Base-by-base conservation (phyloP, 163 green algal genomes). In the Picocystis sp. region DNA sequence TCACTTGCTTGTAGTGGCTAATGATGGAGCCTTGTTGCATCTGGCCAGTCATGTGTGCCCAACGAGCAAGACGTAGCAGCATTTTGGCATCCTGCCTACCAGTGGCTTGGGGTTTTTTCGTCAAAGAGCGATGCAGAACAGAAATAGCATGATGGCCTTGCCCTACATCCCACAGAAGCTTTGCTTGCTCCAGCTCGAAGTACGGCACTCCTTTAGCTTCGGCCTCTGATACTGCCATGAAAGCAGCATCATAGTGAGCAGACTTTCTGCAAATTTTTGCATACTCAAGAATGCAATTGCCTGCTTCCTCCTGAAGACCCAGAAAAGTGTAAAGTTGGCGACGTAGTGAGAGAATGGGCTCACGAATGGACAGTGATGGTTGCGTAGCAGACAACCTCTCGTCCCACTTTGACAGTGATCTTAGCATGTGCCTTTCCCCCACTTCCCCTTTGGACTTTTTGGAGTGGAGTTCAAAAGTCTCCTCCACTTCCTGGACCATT, bases 181-280 rank as follows among this genome's bases (percentile, higher is more conserved):
- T 79, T 46, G 80, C 79, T n/a, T 62, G 69, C 66, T 95, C 81
- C 51, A 95, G 43, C 11, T 62, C 57, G 1, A 75, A 71, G 2
- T 72, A 75, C 0, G 69, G 62, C 17, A 75, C 71, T 3, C 60
- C 54, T 0, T 52, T 45, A 0, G 64, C 50, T 21, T 74, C 17
- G 0, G 87, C 84, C 63, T 94, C 77, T 24, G 92, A 76, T 1
- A 80, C 65, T 1, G 83, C 77, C 0, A 73, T 73, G 23, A 63
- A 67, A 8, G 85, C 87, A 0, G 83, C 81, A 45, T 94, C 81
- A 38, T 78, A 69, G 62, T 93, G 81, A 6, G 81, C 84, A 62
- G 61, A 58, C n/a, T 45, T 65, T 60, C 85, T 62, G 65, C 78
- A 91, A 14, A 92, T 72, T 34, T 67, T 63, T 3, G 68, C 67